phyloP scores from a whole-genome alignment of 2,329 filamentous ascomycete genomes.

The Pseudocercospora eumusae region DNA sequence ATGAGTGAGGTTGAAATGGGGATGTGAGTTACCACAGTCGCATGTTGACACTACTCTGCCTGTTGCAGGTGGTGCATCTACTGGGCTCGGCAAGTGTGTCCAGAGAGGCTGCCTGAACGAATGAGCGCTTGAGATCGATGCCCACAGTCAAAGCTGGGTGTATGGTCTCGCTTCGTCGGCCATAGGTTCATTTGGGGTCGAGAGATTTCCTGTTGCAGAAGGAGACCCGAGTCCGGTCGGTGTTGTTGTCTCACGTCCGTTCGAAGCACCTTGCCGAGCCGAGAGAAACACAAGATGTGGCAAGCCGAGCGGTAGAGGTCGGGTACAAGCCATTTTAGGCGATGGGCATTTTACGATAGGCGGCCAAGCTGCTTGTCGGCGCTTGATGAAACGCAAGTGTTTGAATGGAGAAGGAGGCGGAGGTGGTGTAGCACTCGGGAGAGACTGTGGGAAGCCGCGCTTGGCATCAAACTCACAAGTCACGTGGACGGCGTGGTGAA shows the following conservation, averaged over 20 bases:
- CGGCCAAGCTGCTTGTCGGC: neutral
- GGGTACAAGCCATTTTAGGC: neutral
- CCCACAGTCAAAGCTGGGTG: neutral
- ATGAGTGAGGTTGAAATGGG: neutral
- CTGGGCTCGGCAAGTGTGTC: neutral
- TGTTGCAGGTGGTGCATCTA: neutral
- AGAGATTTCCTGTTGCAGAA: neutral
- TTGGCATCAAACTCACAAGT: neutral
- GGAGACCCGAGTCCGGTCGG: neutral
- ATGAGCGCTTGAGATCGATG: neutral
- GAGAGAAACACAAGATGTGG: neutral
- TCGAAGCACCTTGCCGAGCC: neutral
- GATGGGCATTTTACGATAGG: too few species aligned
- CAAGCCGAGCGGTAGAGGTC: neutral
- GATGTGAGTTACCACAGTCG: neutral
- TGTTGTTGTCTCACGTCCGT: slow-evolving; percentile 5
- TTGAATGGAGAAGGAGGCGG: neutral
- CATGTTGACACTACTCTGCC: neutral
- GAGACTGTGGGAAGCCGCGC: neutral
- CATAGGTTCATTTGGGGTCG: neutral
- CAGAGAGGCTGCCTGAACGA: neutral
- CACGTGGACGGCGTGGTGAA: neutral
- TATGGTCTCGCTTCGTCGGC: neutral
- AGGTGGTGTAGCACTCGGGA: neutral
- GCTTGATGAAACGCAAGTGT: neutral